phyloP scores from a whole-genome alignment of 768 basidiomycete species.

The Tulasnella sp. region DNA sequence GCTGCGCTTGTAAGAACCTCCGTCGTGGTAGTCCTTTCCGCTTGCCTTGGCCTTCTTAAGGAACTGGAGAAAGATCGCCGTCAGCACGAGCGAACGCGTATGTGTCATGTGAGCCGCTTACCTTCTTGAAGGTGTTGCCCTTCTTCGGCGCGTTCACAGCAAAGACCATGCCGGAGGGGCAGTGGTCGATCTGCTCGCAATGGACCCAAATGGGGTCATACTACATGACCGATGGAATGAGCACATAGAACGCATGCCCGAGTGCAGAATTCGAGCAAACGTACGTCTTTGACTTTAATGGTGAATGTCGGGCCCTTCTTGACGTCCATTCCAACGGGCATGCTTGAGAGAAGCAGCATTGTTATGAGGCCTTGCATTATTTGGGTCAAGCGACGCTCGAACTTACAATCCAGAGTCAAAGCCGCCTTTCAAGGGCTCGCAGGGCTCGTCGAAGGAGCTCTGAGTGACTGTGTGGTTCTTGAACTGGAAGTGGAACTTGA shows the following conservation, averaged over 20 bases:
- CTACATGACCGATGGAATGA: not conserved
- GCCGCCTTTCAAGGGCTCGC: slow-evolving; percentile 5
- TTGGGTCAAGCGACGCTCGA: not conserved
- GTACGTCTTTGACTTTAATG: slow-evolving; percentile 36
- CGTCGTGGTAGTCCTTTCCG: not conserved
- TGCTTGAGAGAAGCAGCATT: slow-evolving; percentile 6
- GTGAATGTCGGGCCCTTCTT: slow-evolving; percentile 28
- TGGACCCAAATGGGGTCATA: slow-evolving; percentile 26
- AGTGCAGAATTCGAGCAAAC: slow-evolving; percentile 26
- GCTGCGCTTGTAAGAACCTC: not conserved
- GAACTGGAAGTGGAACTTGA: slow-evolving; percentile 21
- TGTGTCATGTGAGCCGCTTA: not conserved
- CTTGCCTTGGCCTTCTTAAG: not conserved
- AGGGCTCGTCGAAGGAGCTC: slow-evolving; percentile 26
- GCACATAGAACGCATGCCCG: not conserved
- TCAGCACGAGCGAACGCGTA: not conserved
- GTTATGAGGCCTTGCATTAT: too few relatives aligned
- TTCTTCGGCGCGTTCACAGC: slow-evolving; percentile 35
- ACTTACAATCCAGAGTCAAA: slow-evolving; percentile 37
- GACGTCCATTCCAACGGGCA: slow-evolving; percentile 22
- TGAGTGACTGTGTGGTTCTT: slow-evolving; percentile 32
- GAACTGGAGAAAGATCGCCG: not conserved
- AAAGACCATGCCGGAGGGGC: slow-evolving; percentile 37
- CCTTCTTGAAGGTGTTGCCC: slow-evolving; percentile 35
- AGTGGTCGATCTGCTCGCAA: slow-evolving; percentile 36